Evolutionary conservation across 345 rosid species (phyloP), one percentile per base, ranked within the genome.

Genomic region (Populus ilicifolia): DNA sequence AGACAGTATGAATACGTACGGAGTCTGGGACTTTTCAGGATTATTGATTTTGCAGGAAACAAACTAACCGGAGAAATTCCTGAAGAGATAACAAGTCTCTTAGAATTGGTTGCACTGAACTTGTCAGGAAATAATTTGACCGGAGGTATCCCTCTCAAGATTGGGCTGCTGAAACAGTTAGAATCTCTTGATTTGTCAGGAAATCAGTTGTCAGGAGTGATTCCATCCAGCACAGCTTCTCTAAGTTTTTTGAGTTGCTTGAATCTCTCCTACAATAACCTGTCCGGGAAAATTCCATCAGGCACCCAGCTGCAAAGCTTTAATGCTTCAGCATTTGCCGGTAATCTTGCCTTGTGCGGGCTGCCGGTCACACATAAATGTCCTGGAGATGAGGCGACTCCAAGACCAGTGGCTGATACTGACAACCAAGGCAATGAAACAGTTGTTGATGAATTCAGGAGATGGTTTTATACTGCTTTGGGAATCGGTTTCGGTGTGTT

Each of bases 221-320:
- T 44, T 43, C 59, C 72, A 9, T 16, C 56, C 3, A 44, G 8
- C 12, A 43, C 44, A 35, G 33, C 56, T 13, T 1, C n/a, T 43
- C 17, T 67, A 43, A 20, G 21, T 69, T 41, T 69, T 21, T 48
- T 69, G 52, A 39, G 21, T 68, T 33, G 10, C 50, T 27, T 73
- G 67, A 61, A 73, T 35, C 43, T 73, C 68, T 73, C 69, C 5
- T 61, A 21, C 35, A 73, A 73, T 56, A 61, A 59, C 64, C 39
- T 73, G 16, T 38, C 33, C 1, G 68, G 76, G 17, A 59, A 14
- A 73, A 73, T 61, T 59, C 76, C 69, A 10, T 73, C 69, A 38
- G 10, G 76, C 36, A 38, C 68, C 61, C 68, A 73, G 30, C 76
- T 73, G 9, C 76, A 73, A 36, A 61, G 36, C 35, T 73, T 73